phyloP scores from a whole-genome alignment of 83 land plant genomes.

The Picea engelmannii region DNA sequence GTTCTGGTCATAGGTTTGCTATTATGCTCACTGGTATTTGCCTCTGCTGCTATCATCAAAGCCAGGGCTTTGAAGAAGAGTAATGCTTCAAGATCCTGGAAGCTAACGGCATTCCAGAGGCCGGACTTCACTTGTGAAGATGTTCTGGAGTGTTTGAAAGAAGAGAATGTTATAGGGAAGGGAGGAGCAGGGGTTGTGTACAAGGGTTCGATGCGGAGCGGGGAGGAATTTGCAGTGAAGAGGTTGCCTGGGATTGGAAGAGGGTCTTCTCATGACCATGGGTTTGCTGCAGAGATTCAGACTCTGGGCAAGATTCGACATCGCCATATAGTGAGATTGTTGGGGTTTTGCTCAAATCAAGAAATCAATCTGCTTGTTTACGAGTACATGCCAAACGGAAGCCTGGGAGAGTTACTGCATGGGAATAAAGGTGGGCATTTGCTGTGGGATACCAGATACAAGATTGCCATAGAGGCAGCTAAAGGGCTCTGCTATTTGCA shows the following conservation, averaged over 20 bases:
- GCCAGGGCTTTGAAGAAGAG: constrained; percentile 25
- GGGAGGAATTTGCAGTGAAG: too few species aligned
- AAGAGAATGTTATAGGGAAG: too few species aligned
- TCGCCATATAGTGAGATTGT: constrained; percentile 62
- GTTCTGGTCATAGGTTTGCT: constrained; percentile 18
- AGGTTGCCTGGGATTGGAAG: constrained; percentile 38
- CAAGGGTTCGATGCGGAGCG: too few species aligned
- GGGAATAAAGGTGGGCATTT: constrained; percentile 53
- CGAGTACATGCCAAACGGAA: constrained; percentile 72
- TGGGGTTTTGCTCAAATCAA: constrained; percentile 61
- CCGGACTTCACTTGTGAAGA: too few species aligned
- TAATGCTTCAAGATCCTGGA: too few species aligned
- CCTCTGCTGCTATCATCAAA: constrained; percentile 1
- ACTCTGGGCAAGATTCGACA: constrained; percentile 74
- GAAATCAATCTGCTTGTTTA: constrained; percentile 60
- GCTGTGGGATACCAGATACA: constrained; percentile 58
- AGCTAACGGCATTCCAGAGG: too few species aligned
- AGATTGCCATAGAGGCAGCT: constrained; percentile 59
- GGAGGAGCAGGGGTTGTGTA: too few species aligned
- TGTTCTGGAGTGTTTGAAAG: neutral
- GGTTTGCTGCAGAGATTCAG: constrained; percentile 54
- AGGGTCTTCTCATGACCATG: constrained; percentile 70
- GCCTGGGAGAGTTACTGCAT: constrained; percentile 71
- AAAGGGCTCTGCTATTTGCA: constrained; percentile 68
- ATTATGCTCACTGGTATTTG: too few species aligned